A percentile compares a stretch with the other conserved stretches of the same genome.
phyloP scores from a whole-genome alignment of 75 land plant species.

The Larix kaempferi region DNA sequence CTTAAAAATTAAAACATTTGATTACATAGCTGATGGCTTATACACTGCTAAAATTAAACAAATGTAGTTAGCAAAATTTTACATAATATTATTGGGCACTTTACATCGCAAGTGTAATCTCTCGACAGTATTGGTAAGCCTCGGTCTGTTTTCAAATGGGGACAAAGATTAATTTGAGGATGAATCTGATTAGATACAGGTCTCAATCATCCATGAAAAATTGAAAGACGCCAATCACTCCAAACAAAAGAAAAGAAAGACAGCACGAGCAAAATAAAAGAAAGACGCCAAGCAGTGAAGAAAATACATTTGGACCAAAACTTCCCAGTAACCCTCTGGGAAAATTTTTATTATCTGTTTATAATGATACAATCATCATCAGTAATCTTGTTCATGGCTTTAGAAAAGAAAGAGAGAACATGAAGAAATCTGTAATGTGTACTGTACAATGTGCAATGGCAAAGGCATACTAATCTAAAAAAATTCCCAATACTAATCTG shows the following conservation, averaged over 20 bases:
- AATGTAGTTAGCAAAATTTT: not conserved
- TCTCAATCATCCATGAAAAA: too few relatives aligned
- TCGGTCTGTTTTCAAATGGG: not conserved
- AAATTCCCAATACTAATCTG: too few relatives aligned
- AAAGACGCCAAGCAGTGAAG: not conserved
- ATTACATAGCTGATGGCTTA: too few relatives aligned
- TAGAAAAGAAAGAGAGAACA: not conserved
- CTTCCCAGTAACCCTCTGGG: not conserved
- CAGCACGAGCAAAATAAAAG: not conserved
- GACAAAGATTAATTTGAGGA: not conserved
- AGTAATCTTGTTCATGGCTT: not conserved
- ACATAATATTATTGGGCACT: not conserved
- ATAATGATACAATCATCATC: not conserved
- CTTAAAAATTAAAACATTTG: too few relatives aligned
- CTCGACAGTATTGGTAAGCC: not conserved
- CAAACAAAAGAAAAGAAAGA: too few relatives aligned
- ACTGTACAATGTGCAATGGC: not conserved
- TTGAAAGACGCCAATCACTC: too few relatives aligned
- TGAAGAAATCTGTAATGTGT: not conserved
- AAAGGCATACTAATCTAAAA: not conserved
- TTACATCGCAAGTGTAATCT: not conserved
- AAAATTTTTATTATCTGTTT: not conserved
- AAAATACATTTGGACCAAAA: conserved; percentile 1
- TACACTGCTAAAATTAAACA: too few relatives aligned
- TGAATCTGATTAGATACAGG: not conserved